Percentiles rank a stretch among this genome's conserved stretches.
These are phyloP conservation scores for Xeromyces bisporus DNA, from an alignment of 495 filamentous ascomycete species.

Conservation along the genomic window DNA sequence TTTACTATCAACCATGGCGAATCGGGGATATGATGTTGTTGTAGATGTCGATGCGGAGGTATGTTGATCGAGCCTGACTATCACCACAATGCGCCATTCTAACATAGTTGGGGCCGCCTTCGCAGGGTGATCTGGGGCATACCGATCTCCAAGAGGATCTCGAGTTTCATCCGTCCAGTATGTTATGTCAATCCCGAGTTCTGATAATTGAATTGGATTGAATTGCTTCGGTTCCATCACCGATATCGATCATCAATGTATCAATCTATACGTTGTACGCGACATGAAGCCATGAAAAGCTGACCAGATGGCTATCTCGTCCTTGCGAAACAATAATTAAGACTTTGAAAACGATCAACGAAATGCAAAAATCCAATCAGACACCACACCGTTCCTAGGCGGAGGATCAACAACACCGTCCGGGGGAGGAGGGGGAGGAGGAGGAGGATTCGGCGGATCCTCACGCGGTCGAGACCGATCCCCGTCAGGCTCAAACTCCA, in stretches of 20 bases:
- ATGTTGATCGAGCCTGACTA: slow-evolving; percentile 15
- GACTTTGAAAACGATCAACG: slow-evolving; percentile 39
- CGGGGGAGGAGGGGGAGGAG: too few species aligned
- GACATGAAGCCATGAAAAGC: background rate
- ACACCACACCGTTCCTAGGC: slow-evolving; percentile 45
- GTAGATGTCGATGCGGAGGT: slow-evolving; percentile 93
- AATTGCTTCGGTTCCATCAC: background rate
- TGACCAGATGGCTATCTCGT: background rate
- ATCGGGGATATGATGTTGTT: slow-evolving; percentile 86
- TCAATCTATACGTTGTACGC: background rate
- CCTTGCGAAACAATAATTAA: slow-evolving; percentile 13
- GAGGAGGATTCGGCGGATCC: too few species aligned
- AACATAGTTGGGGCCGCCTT: too few species aligned
- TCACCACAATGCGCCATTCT: too few species aligned
- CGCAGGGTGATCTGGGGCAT: slow-evolving; percentile 87
- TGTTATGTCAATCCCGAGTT: slow-evolving; percentile 8
- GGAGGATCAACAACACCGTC: too few species aligned
- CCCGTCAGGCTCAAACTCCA: slow-evolving; percentile 37
- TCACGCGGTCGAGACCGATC: slow-evolving; percentile 27
- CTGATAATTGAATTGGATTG: too few species aligned
- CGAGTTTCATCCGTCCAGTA: slow-evolving; percentile 91
- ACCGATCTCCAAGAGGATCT: slow-evolving; percentile 97
- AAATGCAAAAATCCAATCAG: slow-evolving; percentile 38
- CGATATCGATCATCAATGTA: background rate
- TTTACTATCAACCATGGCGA: slow-evolving; percentile 61